Conservation (phyloP, 768 basidiomycete genomes). For the Termitomyces sp. region DNA sequence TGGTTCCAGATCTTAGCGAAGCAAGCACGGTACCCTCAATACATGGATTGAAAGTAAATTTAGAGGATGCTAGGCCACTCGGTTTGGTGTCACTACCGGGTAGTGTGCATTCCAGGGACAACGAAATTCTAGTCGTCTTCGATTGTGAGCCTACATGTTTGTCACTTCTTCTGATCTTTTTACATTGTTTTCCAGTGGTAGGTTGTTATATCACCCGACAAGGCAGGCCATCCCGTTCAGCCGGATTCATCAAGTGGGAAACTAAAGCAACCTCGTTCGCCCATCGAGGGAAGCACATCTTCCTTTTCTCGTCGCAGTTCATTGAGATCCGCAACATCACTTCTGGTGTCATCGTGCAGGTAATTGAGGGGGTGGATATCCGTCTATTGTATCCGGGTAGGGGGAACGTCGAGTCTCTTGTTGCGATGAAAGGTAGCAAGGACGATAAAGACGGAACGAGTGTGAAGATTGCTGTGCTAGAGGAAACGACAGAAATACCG, state of each 20-base stretch:
- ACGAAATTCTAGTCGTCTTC: constrained; percentile 68
- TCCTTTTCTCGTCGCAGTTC: constrained; percentile 73
- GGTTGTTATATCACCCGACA: constrained; percentile 76
- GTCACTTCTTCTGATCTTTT: constrained; percentile 5
- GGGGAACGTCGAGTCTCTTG: constrained; percentile 49
- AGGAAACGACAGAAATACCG: constrained; percentile 62
- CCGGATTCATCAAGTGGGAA: constrained; percentile 77
- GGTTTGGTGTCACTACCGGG: constrained; percentile 52
- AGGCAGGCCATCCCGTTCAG: constrained; percentile 60
- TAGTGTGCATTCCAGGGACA: constrained; percentile 26
- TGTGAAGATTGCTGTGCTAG: constrained; percentile 65
- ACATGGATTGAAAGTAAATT: constrained; percentile 52
- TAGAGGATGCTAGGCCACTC: constrained; percentile 58
- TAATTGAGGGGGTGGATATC: constrained; percentile 72
- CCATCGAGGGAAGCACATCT: constrained; percentile 56
- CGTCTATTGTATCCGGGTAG: constrained; percentile 54
- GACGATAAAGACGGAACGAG: constrained; percentile 55
- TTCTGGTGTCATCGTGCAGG: constrained; percentile 73
- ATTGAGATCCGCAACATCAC: constrained; percentile 68
- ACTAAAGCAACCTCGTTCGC: constrained; percentile 61
- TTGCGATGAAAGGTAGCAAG: constrained; percentile 60
- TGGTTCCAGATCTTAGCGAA: constrained; percentile 60
- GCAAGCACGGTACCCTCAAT: constrained; percentile 37
- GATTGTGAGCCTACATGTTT: constrained; percentile 49
- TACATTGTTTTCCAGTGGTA: constrained; percentile 41